These are phyloP conservation scores for Claviceps purpurea DNA, from an alignment of 2,329 filamentous ascomycete genomes.

Conservation along the genomic window DNA sequence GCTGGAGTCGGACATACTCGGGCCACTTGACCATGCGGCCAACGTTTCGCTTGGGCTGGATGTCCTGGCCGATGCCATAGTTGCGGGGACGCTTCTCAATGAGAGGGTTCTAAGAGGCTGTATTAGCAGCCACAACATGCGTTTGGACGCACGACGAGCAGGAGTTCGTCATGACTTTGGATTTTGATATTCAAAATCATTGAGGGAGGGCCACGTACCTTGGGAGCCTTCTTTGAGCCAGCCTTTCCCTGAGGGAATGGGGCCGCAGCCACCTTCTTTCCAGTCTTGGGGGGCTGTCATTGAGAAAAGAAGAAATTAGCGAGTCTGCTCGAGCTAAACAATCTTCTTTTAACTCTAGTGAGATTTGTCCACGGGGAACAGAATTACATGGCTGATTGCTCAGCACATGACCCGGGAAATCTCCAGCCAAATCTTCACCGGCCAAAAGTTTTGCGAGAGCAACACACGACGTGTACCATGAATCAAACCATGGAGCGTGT, in stretches of 20 bases:
- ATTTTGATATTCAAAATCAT: too few species aligned
- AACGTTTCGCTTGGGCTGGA: slow-evolving; percentile 91
- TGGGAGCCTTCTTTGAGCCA: slow-evolving; percentile 82
- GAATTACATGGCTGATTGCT: slow-evolving; percentile 33
- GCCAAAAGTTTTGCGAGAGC: slow-evolving; percentile 1
- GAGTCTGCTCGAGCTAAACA: slow-evolving; percentile 60
- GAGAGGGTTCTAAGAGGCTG: slow-evolving; percentile 70
- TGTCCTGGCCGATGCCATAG: slow-evolving; percentile 98
- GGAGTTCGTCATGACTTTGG: too few species aligned
- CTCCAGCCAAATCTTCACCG: slow-evolving; percentile 57
- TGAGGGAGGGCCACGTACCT: slow-evolving; percentile 52
- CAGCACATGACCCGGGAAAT: slow-evolving; percentile 30
- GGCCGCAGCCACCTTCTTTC: slow-evolving; percentile 96
- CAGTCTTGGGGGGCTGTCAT: slow-evolving; percentile 98
- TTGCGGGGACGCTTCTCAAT: slow-evolving; percentile 96
- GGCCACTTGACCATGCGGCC: slow-evolving; percentile 99
- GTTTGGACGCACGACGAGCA: background rate
- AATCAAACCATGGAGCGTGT: background rate
- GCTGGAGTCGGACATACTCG: slow-evolving; percentile 96
- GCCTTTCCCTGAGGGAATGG: slow-evolving; percentile 94
- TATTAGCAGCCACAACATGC: background rate
- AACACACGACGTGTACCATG: background rate
- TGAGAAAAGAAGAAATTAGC: slow-evolving; percentile 99
- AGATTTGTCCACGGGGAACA: slow-evolving; percentile 28
- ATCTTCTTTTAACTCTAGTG: slow-evolving; percentile 91